These are phyloP conservation scores for Oropetium thomaeum DNA, from an alignment of 176 grass and related monocot species.

Conservation along the genomic window DNA sequence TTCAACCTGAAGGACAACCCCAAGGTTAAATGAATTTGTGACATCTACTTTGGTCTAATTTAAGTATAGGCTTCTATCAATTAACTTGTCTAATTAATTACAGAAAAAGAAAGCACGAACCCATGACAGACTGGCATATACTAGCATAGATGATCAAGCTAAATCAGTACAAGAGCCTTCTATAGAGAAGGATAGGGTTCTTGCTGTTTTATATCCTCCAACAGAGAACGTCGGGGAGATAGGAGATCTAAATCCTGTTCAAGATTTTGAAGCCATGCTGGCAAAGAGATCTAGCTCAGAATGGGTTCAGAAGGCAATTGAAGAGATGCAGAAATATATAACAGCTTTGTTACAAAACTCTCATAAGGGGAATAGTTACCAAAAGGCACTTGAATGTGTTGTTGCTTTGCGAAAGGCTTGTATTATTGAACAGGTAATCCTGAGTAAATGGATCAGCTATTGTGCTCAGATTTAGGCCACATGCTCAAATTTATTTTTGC, in stretches of 20 bases:
- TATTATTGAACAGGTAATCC: constrained; percentile 89
- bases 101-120: constrained; percentile 56
- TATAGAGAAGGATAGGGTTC: constrained; percentile 30
- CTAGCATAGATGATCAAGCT: constrained; percentile 34
- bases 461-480: background rate
- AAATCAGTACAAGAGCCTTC: constrained; percentile 40
- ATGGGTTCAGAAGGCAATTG: constrained; percentile 73
- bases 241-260: constrained; percentile 63
- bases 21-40: constrained; percentile 55
- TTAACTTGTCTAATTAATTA: constrained; percentile 27
- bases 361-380: constrained; percentile 40
- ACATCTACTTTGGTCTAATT: constrained; percentile 21
- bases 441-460: background rate
- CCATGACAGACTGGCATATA: constrained; percentile 34
- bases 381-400: constrained; percentile 75
- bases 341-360: constrained; percentile 60
- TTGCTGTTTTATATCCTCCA: constrained; percentile 42
- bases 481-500: background rate
- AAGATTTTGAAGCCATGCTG: constrained; percentile 94
- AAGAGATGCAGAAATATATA: constrained; percentile 70
- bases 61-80: background rate
- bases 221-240: constrained; percentile 45
- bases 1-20: constrained; percentile 86
- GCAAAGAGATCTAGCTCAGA: constrained; percentile 66
- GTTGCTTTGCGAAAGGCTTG: constrained; percentile 71